Conservation (phyloP, 164 flowering plant genomes). For the Platanus orientalis region DNA sequence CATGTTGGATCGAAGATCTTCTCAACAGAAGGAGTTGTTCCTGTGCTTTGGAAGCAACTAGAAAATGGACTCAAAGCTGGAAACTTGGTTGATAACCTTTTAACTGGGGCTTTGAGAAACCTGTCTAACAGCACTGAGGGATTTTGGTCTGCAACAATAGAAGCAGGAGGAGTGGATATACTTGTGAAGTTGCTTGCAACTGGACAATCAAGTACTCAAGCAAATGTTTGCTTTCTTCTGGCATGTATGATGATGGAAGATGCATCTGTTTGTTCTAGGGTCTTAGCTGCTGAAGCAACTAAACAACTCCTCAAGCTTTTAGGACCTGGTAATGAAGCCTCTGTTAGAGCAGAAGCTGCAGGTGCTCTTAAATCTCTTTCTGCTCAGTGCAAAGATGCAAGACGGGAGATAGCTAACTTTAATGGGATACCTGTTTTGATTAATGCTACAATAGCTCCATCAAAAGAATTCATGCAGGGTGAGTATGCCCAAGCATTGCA, state of each 20-base stretch:
- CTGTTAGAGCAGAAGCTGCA: conserved; percentile 98
- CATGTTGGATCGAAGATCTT: conserved; percentile 96
- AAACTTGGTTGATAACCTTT: conserved; percentile 61
- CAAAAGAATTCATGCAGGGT: conserved; percentile 99
- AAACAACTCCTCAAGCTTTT: conserved; percentile 81
- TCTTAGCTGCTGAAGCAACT: conserved; percentile 76
- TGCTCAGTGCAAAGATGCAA: conserved; percentile 85
- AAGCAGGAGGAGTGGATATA: conserved; percentile 86
- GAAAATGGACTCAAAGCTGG: conserved; percentile 62
- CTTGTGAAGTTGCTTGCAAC: conserved; percentile 76
- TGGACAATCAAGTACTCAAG: conserved; percentile 75
- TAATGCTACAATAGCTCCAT: conserved; percentile 99
- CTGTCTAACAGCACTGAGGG: conserved; percentile 84
- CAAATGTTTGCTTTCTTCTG: conserved; percentile 93
- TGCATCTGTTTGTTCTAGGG: conserved; percentile 71
- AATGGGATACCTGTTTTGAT: conserved; percentile 92
- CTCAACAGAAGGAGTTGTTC: conserved; percentile 98
- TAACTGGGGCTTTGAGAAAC: conserved; percentile 86
- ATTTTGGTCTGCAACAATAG: conserved; percentile 76
- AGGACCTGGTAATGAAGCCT: conserved; percentile 76
- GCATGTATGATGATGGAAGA: conserved; percentile 95
- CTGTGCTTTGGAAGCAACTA: conserved; percentile 88
- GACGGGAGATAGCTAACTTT: conserved; percentile 68
- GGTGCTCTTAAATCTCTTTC: conserved; percentile 95
- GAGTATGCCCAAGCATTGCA: conserved; percentile 97